Base-by-base conservation (phyloP, 768 basidiomycete species). In the Trametes punicea region DNA sequence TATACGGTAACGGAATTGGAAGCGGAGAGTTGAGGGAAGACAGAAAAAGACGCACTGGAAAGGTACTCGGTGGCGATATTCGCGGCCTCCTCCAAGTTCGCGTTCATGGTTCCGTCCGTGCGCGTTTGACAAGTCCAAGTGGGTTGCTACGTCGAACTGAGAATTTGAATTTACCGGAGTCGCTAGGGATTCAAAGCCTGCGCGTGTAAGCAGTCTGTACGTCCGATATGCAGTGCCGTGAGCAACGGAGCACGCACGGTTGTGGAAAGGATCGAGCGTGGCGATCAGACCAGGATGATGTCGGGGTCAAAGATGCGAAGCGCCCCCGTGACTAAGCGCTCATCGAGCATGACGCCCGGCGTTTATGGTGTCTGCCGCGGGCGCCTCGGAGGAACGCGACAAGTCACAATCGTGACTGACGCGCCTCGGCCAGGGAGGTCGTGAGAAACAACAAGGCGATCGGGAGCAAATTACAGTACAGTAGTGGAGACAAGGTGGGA, bases 61-160 rank as follows among this genome's bases (percentile, higher is more conserved):
- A 80, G 75, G 60, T 74, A 80, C 57, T 80, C 79, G 20, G 78
- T 72, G 21, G 80, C 76, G 39, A 81, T 73, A 15, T 69, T 62
- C 5, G 78, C 77, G 13, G 80, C 79, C 47, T 80, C 79, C 63
- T 80, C 79, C 58, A 79, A 67, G 54, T 71, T 61, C 16, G 57
- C 56, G 62, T 62, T 64, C 69, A 68, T 68, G 46, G 23, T 40
- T 47, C 11, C 34, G 16, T 38, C 23, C 16, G 27, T 33, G n/a
- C 9, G 29, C 40, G 41, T 18, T 39, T n/a, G 13, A 25, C 38
- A 9, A 21, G 27, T 29, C 25, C 9, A n/a, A n/a, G 53, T 16
- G 20, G 30, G 27, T 15, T 20, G 34, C n/a, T 4, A 34, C 26
- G 23, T 21, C 21, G 20, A 42, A 44, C 29, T 31, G 39, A 51